phyloP scores from a whole-genome alignment of 805 yeast species.

The Yarrowia porcina region DNA sequence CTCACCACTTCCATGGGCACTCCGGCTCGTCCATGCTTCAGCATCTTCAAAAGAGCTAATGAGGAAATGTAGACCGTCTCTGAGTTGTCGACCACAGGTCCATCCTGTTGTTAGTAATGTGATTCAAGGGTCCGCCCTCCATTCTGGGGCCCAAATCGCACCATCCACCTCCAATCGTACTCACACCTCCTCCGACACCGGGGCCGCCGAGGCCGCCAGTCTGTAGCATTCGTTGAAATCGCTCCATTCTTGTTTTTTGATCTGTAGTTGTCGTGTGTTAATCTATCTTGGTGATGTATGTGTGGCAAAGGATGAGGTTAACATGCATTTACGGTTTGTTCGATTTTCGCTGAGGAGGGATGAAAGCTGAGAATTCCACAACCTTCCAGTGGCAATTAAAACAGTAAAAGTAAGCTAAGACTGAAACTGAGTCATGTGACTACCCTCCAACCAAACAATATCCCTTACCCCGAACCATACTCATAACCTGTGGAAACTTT shows the following conservation, averaged over 20 bases:
- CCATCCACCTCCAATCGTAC: conserved; percentile 11
- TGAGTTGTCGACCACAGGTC: conserved; percentile 87
- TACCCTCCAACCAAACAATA: no score
- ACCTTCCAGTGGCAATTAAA: not conserved
- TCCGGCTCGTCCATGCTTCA: conserved; percentile 84
- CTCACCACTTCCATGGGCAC: conserved; percentile 67
- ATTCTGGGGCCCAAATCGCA: not conserved
- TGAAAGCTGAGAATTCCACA: not conserved
- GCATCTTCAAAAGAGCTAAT: conserved; percentile 90
- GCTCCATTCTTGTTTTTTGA: conserved; percentile 32
- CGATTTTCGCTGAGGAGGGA: not conserved
- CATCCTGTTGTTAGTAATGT: conserved; percentile 45
- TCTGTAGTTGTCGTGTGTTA: conserved; percentile 1
- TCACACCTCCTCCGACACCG: conserved; percentile 30
- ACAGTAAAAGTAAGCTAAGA: no score
- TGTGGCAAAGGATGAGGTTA: conserved; percentile 26
- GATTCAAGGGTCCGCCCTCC: not conserved
- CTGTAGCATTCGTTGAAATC: conserved; percentile 35
- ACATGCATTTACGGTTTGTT: not conserved
- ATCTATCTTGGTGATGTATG: conserved; percentile 16
- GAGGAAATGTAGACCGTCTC: conserved; percentile 97
- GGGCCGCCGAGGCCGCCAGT: conserved; percentile 37
- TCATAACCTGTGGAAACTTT: conserved; percentile 2
- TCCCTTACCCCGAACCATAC: no score
- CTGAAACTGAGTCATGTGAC: no score